These are phyloP conservation scores for Boletellus ananiceps DNA, from an alignment of 768 basidiomycete species.

Conservation along the genomic window DNA sequence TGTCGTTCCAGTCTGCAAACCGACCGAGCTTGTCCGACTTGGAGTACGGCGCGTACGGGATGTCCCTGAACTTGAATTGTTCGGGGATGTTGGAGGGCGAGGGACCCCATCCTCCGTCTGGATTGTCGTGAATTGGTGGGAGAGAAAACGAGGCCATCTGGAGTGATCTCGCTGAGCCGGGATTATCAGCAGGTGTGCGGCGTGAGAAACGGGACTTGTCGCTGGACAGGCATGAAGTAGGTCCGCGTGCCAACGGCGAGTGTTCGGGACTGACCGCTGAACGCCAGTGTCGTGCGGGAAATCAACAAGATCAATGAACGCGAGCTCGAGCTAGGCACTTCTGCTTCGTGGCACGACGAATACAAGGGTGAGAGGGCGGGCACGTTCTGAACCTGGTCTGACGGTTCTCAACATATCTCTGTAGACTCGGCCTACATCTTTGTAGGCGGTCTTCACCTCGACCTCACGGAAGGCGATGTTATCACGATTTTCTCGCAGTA, in stretches of 20 bases:
- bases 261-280: conserved; percentile 8
- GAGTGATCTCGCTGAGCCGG: background rate
- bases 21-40: conserved; percentile 98
- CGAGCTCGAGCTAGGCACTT: conserved; percentile 75
- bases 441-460: conserved; percentile 81
- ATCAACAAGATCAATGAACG: conserved; percentile 90
- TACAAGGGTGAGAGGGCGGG: conserved; percentile 65
- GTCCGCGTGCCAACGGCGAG: conserved; percentile 23
- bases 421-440: conserved; percentile 94
- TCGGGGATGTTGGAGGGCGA: conserved; percentile 80
- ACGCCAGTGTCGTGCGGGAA: conserved; percentile 79
- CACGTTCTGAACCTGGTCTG: background rate
- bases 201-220: conserved; percentile 22
- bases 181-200: conserved; percentile 14
- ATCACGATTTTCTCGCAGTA: conserved; percentile 97
- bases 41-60: conserved; percentile 97
- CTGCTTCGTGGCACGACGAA: conserved; percentile 92
- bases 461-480: conserved; percentile 95
- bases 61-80: conserved; percentile 97
- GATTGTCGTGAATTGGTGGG: conserved; percentile 86
- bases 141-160: conserved; percentile 78
- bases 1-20: conserved; percentile 96
- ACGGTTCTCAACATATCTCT: conserved; percentile 4
- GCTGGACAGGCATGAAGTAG: conserved; percentile 61
- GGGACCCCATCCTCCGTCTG: conserved; percentile 90